phyloP scores from a whole-genome alignment of 768 basidiomycete genomes.

The Pleurotus salmoneostramineus region DNA sequence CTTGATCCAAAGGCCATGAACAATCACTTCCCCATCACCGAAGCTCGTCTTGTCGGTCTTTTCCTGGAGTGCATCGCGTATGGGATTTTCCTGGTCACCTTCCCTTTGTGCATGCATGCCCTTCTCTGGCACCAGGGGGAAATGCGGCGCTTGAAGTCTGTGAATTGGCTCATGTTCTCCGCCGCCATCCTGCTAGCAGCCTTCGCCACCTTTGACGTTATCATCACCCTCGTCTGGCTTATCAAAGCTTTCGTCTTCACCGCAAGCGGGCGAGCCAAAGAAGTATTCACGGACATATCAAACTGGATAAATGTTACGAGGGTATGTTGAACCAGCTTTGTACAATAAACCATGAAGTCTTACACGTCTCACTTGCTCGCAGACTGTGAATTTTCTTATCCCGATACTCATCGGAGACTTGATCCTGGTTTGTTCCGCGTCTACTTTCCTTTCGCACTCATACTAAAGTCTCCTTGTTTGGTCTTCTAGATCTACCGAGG shows the following conservation, averaged over 20 bases:
- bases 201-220: not conserved
- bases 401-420: not conserved
- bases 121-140: not conserved
- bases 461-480: too few relatives aligned
- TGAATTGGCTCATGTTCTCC: not conserved
- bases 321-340: not conserved
- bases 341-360: too few relatives aligned
- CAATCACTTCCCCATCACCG: too few relatives aligned
- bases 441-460: not conserved
- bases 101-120: not conserved
- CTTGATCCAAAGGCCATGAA: too few relatives aligned
- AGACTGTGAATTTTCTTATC: too few relatives aligned
- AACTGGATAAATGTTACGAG: not conserved
- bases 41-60: too few relatives aligned
- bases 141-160: not conserved
- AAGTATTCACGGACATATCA: not conserved
- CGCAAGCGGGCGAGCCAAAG: too few relatives aligned
- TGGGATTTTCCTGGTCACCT: not conserved
- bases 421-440: not conserved
- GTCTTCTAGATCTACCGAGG: not conserved
- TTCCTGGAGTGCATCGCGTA: too few relatives aligned
- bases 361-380: too few relatives aligned
- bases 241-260: not conserved
- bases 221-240: not conserved
- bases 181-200: not conserved